phyloP scores from a whole-genome alignment of 2,329 filamentous ascomycete genomes.

The Sphaerulina musiva region DNA sequence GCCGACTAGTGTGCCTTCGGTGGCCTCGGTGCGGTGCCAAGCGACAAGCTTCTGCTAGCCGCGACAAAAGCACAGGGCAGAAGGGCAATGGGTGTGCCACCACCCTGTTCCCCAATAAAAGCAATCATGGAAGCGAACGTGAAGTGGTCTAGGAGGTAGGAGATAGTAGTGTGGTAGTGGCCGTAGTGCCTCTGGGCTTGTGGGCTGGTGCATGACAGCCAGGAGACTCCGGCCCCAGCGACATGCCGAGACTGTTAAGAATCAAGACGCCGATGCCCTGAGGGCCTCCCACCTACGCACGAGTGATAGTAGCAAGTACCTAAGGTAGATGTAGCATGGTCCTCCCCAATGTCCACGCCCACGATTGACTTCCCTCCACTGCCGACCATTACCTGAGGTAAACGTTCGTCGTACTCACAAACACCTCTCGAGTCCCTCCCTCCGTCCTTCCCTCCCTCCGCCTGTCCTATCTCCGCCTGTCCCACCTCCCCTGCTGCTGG shows the following conservation, averaged over 20 bases:
- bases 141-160: not conserved
- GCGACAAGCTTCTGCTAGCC: not conserved
- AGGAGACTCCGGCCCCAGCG: slow-evolving; percentile 3
- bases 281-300: not conserved
- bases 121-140: not conserved
- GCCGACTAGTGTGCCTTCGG: not conserved
- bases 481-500: not conserved
- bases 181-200: not conserved
- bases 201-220: slow-evolving; percentile 6
- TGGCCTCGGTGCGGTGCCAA: not conserved
- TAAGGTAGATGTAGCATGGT: too few relatives aligned
- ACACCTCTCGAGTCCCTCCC: too few relatives aligned
- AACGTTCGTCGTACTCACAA: too few relatives aligned
- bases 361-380: too few relatives aligned
- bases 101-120: not conserved
- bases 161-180: too few relatives aligned
- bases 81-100: not conserved
- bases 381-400: too few relatives aligned
- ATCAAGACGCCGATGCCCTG: slow-evolving; percentile 5
- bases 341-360: too few relatives aligned
- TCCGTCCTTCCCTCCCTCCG: too few relatives aligned
- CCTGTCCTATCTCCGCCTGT: too few relatives aligned
- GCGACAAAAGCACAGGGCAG: not conserved
- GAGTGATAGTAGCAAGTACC: not conserved
- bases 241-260: slow-evolving; percentile 2